Conservation (phyloP, 768 basidiomycete species). For the Podaxis sp. region DNA sequence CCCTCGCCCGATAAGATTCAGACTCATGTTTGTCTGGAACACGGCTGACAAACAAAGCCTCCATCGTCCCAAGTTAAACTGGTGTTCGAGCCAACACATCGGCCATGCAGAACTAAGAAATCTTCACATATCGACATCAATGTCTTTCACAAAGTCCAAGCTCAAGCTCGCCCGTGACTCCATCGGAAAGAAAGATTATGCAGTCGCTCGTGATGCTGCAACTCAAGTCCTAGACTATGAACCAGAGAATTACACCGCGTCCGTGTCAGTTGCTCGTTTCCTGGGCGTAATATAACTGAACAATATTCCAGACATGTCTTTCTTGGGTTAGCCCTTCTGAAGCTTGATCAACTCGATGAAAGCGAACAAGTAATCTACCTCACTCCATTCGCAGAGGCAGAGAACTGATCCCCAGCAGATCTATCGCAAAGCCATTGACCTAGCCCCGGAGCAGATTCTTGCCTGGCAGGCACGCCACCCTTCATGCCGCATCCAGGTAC, state of each 20-base stretch:
- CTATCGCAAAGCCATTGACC: slow-evolving; percentile 71
- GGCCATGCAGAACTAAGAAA: not conserved
- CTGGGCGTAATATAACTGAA: not conserved
- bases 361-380: slow-evolving; percentile 77
- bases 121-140: not conserved
- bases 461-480: slow-evolving; percentile 74
- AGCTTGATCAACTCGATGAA: slow-evolving; percentile 63
- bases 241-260: slow-evolving; percentile 86
- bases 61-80: not conserved
- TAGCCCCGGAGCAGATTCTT: slow-evolving; percentile 64
- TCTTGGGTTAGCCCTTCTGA: slow-evolving; percentile 73
- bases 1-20: not conserved
- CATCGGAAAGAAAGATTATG: slow-evolving; percentile 71
- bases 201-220: slow-evolving; percentile 62
- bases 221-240: slow-evolving; percentile 69
- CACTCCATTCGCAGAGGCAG: not conserved
- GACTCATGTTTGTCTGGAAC: not conserved
- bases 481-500: slow-evolving; percentile 14
- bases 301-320: slow-evolving; percentile 67
- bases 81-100: not conserved
- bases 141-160: slow-evolving; percentile 62
- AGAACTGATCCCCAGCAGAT: slow-evolving; percentile 39
- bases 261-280: slow-evolving; percentile 24
- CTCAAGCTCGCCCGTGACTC: slow-evolving; percentile 79
- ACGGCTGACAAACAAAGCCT: not conserved